Evolutionary conservation across 176 grass and related monocot genomes (phyloP).

Genomic region (Cenchrus fungigraminus): DNA sequence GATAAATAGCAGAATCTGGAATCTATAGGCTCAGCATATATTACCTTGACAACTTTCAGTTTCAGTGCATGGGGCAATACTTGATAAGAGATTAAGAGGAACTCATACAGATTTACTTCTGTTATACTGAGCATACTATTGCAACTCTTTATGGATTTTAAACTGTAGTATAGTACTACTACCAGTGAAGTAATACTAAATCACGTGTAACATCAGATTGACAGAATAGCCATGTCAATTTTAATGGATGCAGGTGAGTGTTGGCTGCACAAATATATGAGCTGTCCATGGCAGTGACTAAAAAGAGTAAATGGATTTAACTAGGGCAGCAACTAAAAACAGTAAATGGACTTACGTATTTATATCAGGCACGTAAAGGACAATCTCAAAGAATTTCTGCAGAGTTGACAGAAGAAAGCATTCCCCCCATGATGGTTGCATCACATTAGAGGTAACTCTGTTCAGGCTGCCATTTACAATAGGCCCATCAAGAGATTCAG

Average conservation of each 20-base stretch:
- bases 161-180: neutral
- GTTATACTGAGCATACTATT: too few relatives aligned
- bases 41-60: too few relatives aligned
- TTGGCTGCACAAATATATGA: too few relatives aligned
- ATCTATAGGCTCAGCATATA: neutral
- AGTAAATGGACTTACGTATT: constrained; percentile 63
- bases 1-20: neutral
- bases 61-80: neutral
- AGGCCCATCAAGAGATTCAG: constrained; percentile 46
- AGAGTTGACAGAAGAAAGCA: constrained; percentile 69
- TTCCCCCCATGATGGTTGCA: constrained; percentile 63
- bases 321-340: neutral
- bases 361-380: constrained; percentile 73
- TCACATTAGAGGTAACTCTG: constrained; percentile 44
- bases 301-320: neutral
- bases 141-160: neutral
- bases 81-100: neutral
- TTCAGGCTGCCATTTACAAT: constrained; percentile 50
- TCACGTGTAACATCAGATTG: neutral
- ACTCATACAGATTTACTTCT: neutral
- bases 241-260: neutral
- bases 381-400: constrained; percentile 69
- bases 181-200: neutral
- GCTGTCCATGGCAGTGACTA: too few relatives aligned
- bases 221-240: neutral